Percentiles rank a stretch among this genome's conserved stretches.
These are phyloP conservation scores for Boletus sp. DNA, from an alignment of 1,284 basidiomycete genomes.

Conservation along the genomic window DNA sequence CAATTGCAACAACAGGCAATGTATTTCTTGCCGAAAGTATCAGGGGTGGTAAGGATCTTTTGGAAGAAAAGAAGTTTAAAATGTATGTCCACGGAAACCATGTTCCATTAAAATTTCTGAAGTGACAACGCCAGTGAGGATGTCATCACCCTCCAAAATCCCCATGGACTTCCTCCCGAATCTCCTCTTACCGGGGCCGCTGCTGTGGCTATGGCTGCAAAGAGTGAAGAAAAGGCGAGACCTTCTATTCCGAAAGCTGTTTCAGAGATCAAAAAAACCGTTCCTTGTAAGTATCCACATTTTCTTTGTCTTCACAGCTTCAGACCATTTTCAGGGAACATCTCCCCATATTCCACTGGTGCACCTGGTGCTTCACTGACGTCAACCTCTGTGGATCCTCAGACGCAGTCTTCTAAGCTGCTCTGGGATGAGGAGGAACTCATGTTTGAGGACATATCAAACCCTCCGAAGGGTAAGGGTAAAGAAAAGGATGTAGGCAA, in stretches of 20 bases:
- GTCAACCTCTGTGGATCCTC: slow-evolving; percentile 84
- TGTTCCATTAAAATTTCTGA: slow-evolving; percentile 1
- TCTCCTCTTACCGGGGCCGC: slow-evolving; percentile 43
- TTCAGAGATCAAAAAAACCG: slow-evolving; percentile 47
- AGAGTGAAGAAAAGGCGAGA: slow-evolving; percentile 34
- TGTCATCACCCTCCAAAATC: slow-evolving; percentile 88
- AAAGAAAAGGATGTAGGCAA: slow-evolving; percentile 92
- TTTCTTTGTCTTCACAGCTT: slow-evolving; percentile 4
- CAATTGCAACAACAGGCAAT: slow-evolving; percentile 86
- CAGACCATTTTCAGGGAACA: slow-evolving; percentile 62
- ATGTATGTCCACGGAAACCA: slow-evolving; percentile 45
- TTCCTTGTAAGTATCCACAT: slow-evolving; percentile 54
- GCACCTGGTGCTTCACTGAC: slow-evolving; percentile 90
- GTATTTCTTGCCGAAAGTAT: slow-evolving; percentile 89
- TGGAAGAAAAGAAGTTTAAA: slow-evolving; percentile 83
- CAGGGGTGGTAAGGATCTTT: slow-evolving; percentile 82
- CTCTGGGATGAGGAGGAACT: slow-evolving; percentile 92
- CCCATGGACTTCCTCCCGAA: slow-evolving; percentile 64
- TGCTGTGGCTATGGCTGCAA: slow-evolving; percentile 27
- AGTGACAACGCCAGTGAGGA: slow-evolving; percentile 56
- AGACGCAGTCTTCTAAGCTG: slow-evolving; percentile 72
- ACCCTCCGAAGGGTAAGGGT: slow-evolving; percentile 71
- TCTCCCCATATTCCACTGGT: slow-evolving; percentile 89
- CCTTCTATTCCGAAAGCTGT: slow-evolving; percentile 35
- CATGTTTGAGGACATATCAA: slow-evolving; percentile 88